phyloP scores from a whole-genome alignment of 371 early-diverging fungal genomes.

The Syncephalastrum contaminatum region DNA sequence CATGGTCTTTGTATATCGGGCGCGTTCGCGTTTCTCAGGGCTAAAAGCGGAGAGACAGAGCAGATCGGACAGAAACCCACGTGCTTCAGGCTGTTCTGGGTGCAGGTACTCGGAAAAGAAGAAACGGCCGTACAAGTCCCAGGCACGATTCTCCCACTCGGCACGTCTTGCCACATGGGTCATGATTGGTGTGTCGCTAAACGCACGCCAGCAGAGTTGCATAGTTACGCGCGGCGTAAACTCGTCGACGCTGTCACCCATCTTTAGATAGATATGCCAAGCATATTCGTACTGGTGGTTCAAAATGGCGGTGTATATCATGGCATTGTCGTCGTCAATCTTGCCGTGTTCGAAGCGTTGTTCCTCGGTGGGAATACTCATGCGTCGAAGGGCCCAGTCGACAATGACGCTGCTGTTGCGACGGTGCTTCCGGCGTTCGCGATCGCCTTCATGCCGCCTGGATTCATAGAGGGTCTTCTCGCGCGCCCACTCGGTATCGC shows the following conservation, averaged over 20 bases:
- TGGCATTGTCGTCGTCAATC: conserved; percentile 35
- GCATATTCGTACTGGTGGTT: conserved; percentile 38
- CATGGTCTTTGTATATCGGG: conserved; percentile 30
- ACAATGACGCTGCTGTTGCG: conserved; percentile 8
- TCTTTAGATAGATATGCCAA: conserved; percentile 33
- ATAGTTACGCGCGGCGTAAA: conserved; percentile 34
- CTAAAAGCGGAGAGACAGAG: conserved; percentile 28
- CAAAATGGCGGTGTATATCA: conserved; percentile 28
- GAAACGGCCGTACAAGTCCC: conserved; percentile 35
- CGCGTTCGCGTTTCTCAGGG: conserved; percentile 23
- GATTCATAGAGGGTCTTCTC: conserved; percentile 25
- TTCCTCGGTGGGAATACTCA: conserved; percentile 14
- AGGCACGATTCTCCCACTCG: conserved; percentile 37
- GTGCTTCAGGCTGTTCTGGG: conserved; percentile 32
- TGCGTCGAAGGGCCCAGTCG: conserved; percentile 25
- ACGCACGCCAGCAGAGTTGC: conserved; percentile 39
- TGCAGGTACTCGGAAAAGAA: conserved; percentile 40
- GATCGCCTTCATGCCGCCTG: conserved; percentile 9
- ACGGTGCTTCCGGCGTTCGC: not conserved
- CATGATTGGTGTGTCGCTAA: conserved; percentile 19
- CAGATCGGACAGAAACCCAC: conserved; percentile 34
- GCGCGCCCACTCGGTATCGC: conserved; percentile 26
- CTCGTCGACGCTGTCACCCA: conserved; percentile 30
- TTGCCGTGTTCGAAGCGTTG: conserved; percentile 15
- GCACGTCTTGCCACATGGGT: conserved; percentile 26